Percentiles rank a stretch among this genome's conserved stretches.
Evolutionary conservation across 257 asterid species (phyloP).

Genomic region (Nicotiana noctiflora): DNA sequence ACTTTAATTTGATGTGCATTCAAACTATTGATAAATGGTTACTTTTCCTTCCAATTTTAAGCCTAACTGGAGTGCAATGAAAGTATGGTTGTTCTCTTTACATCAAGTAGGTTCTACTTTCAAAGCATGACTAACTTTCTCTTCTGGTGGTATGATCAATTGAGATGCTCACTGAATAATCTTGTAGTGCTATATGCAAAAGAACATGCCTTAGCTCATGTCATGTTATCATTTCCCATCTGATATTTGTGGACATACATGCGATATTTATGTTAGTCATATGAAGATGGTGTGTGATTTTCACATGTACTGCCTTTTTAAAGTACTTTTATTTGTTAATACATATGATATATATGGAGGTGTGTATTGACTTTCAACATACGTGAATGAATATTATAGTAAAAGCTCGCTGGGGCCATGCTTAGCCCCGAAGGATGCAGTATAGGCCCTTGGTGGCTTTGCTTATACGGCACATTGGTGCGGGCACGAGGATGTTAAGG

Average conservation of each 20-base stretch:
- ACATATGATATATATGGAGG: neutral
- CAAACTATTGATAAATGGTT: neutral
- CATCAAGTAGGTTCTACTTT: neutral
- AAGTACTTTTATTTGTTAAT: neutral
- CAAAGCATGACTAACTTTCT: neutral
- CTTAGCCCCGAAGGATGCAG: neutral
- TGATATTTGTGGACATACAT: neutral
- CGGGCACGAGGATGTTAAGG: neutral
- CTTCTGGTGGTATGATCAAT: neutral
- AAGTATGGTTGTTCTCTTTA: neutral
- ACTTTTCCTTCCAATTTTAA: neutral
- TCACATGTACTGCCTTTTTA: neutral
- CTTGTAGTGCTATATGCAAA: neutral
- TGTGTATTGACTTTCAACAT: neutral
- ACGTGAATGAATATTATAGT: neutral
- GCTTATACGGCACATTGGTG: neutral
- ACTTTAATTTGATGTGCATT: neutral
- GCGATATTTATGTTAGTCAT: neutral
- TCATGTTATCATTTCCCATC: neutral
- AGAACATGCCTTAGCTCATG: neutral
- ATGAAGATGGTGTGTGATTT: neutral
- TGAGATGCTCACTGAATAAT: neutral
- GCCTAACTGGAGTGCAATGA: neutral
- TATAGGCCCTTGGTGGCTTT: neutral
- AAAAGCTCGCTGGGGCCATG: neutral